Evolutionary conservation across 768 basidiomycete species (phyloP).

Genomic region (Lyophyllum decastes): DNA sequence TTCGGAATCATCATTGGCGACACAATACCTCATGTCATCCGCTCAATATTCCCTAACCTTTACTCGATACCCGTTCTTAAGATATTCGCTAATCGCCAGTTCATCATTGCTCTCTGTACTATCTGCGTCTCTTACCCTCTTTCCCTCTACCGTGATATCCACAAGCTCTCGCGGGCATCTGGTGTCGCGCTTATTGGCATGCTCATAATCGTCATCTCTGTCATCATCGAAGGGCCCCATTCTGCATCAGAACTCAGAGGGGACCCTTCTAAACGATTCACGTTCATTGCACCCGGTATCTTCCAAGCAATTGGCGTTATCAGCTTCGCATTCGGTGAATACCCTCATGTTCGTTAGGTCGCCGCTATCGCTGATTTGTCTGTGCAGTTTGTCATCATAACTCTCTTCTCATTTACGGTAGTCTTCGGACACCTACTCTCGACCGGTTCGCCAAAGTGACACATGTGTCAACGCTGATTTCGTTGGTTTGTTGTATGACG

Average conservation of each 20-base stretch:
- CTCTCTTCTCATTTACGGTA: slow-evolving; percentile 94
- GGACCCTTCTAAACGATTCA: slow-evolving; percentile 70
- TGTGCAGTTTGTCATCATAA: slow-evolving; percentile 91
- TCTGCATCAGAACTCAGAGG: slow-evolving; percentile 77
- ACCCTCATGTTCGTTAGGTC: neutral
- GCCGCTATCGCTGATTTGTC: slow-evolving; percentile 2
- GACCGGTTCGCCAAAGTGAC: slow-evolving; percentile 93
- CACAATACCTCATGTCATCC: slow-evolving; percentile 93
- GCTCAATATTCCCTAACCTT: slow-evolving; percentile 76
- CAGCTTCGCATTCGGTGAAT: slow-evolving; percentile 79
- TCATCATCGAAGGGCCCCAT: slow-evolving; percentile 80
- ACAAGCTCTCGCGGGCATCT: slow-evolving; percentile 93
- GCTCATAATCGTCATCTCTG: slow-evolving; percentile 87
- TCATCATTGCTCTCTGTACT: slow-evolving; percentile 88
- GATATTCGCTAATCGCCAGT: slow-evolving; percentile 81
- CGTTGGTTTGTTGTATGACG: slow-evolving; percentile 80
- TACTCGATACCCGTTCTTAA: slow-evolving; percentile 70
- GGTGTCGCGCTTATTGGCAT: slow-evolving; percentile 91
- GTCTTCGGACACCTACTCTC: slow-evolving; percentile 87
- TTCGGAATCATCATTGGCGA: slow-evolving; percentile 99
- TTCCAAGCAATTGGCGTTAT: slow-evolving; percentile 98
- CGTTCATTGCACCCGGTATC: slow-evolving; percentile 75
- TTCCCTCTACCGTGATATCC: slow-evolving; percentile 95
- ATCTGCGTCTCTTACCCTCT: slow-evolving; percentile 90
- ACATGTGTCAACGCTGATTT: slow-evolving; percentile 85